These are phyloP conservation scores for Borovskyia barvae DNA, from an alignment of 208 protist genomes.

Conservation along the genomic window DNA sequence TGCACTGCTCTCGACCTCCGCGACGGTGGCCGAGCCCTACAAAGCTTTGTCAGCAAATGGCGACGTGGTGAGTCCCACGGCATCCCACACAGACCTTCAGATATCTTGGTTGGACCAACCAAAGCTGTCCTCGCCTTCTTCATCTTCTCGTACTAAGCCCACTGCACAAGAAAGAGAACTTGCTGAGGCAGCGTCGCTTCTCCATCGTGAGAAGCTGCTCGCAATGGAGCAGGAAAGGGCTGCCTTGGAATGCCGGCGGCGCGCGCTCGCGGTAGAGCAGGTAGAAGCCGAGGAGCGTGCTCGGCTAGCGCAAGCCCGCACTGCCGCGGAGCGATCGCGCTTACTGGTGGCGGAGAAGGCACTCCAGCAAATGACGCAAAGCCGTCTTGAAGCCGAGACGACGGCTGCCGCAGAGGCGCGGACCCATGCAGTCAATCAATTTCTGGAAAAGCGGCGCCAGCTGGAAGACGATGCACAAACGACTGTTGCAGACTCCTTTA, in stretches of 20 bases:
- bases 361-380: neutral
- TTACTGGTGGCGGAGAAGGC: constrained; percentile 17
- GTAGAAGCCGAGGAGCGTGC: constrained; percentile 38
- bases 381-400: constrained; percentile 1
- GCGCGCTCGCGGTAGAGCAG: constrained; percentile 26
- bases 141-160: too few relatives aligned
- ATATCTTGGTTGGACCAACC: too few relatives aligned
- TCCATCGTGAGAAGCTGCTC: constrained; percentile 38
- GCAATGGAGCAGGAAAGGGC: constrained; percentile 33
- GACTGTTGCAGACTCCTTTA: constrained; percentile 17
- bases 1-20: too few relatives aligned
- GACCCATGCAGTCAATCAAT: constrained; percentile 26
- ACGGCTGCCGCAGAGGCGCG: constrained; percentile 8
- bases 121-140: too few relatives aligned
- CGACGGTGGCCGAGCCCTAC: too few relatives aligned
- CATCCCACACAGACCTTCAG: too few relatives aligned
- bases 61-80: too few relatives aligned
- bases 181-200: constrained; percentile 1
- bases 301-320: constrained; percentile 24
- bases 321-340: constrained; percentile 25
- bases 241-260: constrained; percentile 25
- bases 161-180: constrained; percentile 7
- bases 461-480: constrained; percentile 15
- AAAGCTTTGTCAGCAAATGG: too few relatives aligned
- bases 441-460: constrained; percentile 13